Evolutionary conservation across 2,329 filamentous ascomycete species (phyloP).

Genomic region (Neospermospora avenae): DNA sequence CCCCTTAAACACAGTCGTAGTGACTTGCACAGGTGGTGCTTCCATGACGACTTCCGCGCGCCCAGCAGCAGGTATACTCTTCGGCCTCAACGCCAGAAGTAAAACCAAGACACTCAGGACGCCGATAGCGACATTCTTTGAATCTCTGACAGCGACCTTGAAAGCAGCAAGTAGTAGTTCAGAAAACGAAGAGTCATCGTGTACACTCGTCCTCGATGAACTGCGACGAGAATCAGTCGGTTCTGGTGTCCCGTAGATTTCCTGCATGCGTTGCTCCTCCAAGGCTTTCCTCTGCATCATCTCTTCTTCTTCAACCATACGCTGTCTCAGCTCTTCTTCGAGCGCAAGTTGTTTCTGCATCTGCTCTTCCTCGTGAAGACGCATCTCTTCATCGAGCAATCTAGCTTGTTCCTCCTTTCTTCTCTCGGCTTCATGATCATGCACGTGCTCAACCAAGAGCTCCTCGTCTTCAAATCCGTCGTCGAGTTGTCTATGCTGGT

Average conservation of each 20-base stretch:
- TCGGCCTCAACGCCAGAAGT: slow-evolving; percentile 42
- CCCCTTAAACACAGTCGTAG: slow-evolving; percentile 14
- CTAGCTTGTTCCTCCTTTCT: slow-evolving; percentile 10
- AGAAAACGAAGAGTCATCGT: slow-evolving; percentile 44
- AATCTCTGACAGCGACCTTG: slow-evolving; percentile 53
- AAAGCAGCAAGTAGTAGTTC: slow-evolving; percentile 53
- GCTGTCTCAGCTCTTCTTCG: slow-evolving; percentile 48
- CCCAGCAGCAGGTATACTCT: slow-evolving; percentile 11
- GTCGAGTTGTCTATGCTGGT: slow-evolving; percentile 14
- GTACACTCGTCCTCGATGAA: slow-evolving; percentile 14
- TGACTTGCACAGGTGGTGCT: slow-evolving; percentile 5
- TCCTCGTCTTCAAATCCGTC: slow-evolving; percentile 29
- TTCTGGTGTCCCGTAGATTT: slow-evolving; percentile 46
- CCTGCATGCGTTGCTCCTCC: slow-evolving; percentile 55
- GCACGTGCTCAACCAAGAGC: slow-evolving; percentile 13
- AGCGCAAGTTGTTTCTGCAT: slow-evolving; percentile 14
- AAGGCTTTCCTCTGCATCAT: slow-evolving; percentile 33
- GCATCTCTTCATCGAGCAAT: slow-evolving; percentile 9
- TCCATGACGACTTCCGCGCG: slow-evolving; percentile 2
- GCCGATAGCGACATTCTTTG: slow-evolving; percentile 57
- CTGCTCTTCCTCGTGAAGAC: slow-evolving; percentile 13
- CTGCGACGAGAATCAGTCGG: slow-evolving; percentile 6
- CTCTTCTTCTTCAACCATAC: slow-evolving; percentile 45
- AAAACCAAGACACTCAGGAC: slow-evolving; percentile 53
- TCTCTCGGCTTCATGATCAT: slow-evolving; percentile 15